Evolutionary conservation across 495 filamentous ascomycete species (phyloP), one percentile per base, ranked within the genome.

Genomic region (Neurospora sp.): DNA sequence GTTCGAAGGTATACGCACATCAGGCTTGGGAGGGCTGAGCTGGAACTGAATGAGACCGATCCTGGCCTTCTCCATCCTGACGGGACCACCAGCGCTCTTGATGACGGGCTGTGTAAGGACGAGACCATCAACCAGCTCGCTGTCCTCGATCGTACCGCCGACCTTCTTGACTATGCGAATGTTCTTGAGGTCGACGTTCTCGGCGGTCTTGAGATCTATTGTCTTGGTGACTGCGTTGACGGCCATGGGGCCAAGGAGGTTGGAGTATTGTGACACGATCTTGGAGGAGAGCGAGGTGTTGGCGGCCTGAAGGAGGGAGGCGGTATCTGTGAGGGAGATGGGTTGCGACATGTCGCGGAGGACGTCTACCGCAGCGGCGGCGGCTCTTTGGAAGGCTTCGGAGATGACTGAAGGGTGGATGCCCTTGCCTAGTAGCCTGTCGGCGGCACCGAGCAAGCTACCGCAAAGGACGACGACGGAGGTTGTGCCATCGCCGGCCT

Each of bases 11-110:
- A 11, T 54, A 85, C 91, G 78, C 86, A 96, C 93, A 84, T 99
- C 96, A 75, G 96, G 96, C 85, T 99, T 99, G 0, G 96, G 96
- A 7, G 96, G 95, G 81, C 93, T 97, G 72, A 99, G 90, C 81
- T 98, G 96, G 88, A 99, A 99, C 81, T 99, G 96, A 77, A 99
- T 98, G 72, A 99, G 86, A 48, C 94, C 96, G 85, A 99, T 99
- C 85, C 84, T 91, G 69, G 96, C 96, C 87, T 98, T 99, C 85
- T 99, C 96, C 87, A 98, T 95, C 80, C 94, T 88, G 76, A 92
- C 88, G 27, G 96, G 95, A 8, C 96, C 96, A 77, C 94, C 93
- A 23, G 92, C 94, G 81, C 89, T 93, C 88, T 99, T 99, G 81
- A 98, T 90, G 62, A 96, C 94, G 27, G 89, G 89, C 82, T 99